A percentile compares a stretch with the other conserved stretches of the same genome.
Conservation (phyloP, 495 filamentous ascomycete species). For the Penicillium cataractarum region DNA sequence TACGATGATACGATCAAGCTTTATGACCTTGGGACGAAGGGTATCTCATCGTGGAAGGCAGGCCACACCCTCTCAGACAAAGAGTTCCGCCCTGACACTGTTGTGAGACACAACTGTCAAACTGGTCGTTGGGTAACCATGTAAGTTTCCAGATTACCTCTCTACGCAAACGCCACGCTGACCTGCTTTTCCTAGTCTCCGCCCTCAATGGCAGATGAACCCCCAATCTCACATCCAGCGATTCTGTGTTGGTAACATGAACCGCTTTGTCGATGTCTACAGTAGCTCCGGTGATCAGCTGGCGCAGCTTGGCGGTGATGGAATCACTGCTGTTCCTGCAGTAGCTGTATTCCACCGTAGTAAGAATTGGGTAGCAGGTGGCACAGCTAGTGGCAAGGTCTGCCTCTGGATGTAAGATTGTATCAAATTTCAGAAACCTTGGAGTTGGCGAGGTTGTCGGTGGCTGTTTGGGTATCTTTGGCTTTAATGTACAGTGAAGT, state of each 20-base stretch:
- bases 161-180: neutral
- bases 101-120: conserved; percentile 91
- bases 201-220: conserved; percentile 86
- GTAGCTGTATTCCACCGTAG: conserved; percentile 89
- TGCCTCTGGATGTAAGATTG: conserved; percentile 80
- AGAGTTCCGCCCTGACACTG: conserved; percentile 68
- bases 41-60: conserved; percentile 58
- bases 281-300: conserved; percentile 79
- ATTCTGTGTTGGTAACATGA: conserved; percentile 97
- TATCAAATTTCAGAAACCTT: neutral
- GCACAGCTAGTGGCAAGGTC: conserved; percentile 90
- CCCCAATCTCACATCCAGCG: conserved; percentile 78
- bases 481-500: neutral
- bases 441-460: neutral
- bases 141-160: conserved; percentile 40
- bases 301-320: conserved; percentile 84
- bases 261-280: conserved; percentile 92
- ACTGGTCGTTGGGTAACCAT: conserved; percentile 83
- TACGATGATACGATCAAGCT: conserved; percentile 97
- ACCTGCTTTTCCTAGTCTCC: conserved; percentile 61
- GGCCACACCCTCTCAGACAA: conserved; percentile 60
- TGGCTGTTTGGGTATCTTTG: neutral
- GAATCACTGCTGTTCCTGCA: conserved; percentile 91
- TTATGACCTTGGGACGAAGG: conserved; percentile 71
- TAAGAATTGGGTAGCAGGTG: conserved; percentile 88